phyloP scores from a whole-genome alignment of 148 eudicot genomes.

The Camellia sinensis region DNA sequence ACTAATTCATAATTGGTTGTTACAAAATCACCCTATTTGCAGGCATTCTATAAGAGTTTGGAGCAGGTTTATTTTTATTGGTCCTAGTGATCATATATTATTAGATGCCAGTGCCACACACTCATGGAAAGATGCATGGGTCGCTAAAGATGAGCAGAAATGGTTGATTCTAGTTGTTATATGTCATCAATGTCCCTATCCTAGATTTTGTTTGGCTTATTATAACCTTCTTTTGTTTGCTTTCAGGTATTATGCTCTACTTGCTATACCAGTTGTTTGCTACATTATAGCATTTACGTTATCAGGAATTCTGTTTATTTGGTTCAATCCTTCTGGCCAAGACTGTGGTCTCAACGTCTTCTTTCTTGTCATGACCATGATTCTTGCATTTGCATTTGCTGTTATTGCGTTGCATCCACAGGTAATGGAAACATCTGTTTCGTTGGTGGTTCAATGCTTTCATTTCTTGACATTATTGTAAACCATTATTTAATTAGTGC shows the following conservation, averaged over 20 bases:
- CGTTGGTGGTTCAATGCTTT: not conserved
- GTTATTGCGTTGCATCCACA: constrained; percentile 83
- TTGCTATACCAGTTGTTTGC: constrained; percentile 70
- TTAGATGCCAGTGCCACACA: constrained; percentile 86
- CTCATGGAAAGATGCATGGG: constrained; percentile 98
- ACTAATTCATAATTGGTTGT: not conserved
- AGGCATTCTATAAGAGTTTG: constrained; percentile 84
- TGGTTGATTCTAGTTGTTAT: constrained; percentile 48
- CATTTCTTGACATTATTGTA: not conserved
- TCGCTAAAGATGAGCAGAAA: constrained; percentile 94
- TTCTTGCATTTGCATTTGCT: constrained; percentile 75
- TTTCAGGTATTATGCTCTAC: constrained; percentile 89
- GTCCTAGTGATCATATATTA: constrained; percentile 81
- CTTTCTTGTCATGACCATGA: constrained; percentile 87
- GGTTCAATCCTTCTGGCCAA: constrained; percentile 95
- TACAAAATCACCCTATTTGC: constrained; percentile 22
- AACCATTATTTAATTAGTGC: not conserved
- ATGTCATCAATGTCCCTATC: constrained; percentile 10
- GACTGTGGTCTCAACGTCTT: constrained; percentile 93
- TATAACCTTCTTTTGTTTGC: constrained; percentile 13
- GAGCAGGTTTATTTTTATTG: constrained; percentile 89
- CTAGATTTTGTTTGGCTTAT: not conserved
- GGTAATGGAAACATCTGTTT: constrained; percentile 40
- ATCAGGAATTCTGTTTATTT: constrained; percentile 78
- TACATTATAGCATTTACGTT: constrained; percentile 73